phyloP scores from a whole-genome alignment of 2,329 filamentous ascomycete genomes.

The Trichoderma gracile region DNA sequence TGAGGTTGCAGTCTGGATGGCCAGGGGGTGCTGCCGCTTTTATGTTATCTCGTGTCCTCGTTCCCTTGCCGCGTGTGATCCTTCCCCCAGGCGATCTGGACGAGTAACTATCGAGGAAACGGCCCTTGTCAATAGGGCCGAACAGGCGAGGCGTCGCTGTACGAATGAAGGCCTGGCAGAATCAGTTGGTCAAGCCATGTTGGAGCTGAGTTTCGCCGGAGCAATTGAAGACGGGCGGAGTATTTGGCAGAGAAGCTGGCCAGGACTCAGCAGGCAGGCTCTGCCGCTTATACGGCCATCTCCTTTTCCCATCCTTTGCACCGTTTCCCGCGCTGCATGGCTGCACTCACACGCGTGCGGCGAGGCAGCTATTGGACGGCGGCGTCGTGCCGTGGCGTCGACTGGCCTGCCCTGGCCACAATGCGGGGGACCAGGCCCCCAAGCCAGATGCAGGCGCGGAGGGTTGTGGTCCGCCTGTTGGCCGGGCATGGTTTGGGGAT shows the following conservation, averaged over 20 bases:
- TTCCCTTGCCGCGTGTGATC: slow-evolving; percentile 12
- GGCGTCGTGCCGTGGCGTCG: slow-evolving; percentile 10
- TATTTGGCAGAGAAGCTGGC: background rate
- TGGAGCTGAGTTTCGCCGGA: slow-evolving; percentile 14
- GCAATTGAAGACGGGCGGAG: slow-evolving; percentile 9
- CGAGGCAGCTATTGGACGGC: slow-evolving; percentile 13
- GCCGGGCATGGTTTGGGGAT: slow-evolving; percentile 3
- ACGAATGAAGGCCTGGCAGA: slow-evolving; percentile 9
- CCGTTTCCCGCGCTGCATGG: background rate
- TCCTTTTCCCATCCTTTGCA: background rate
- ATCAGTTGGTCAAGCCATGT: slow-evolving; percentile 9
- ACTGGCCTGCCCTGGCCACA: slow-evolving; percentile 7
- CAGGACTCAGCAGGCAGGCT: slow-evolving; percentile 1
- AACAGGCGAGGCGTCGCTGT: background rate
- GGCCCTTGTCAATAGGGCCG: slow-evolving; percentile 20
- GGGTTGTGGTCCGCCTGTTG: background rate
- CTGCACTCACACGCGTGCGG: slow-evolving; percentile 4
- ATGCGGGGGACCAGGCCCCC: slow-evolving; percentile 11
- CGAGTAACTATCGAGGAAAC: background rate
- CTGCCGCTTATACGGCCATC: slow-evolving; percentile 16
- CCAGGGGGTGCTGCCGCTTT: slow-evolving; percentile 13
- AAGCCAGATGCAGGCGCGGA: slow-evolving; percentile 13
- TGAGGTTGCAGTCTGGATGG: background rate
- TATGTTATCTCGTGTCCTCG: background rate
- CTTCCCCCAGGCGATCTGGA: slow-evolving; percentile 4